Conservation (phyloP, 805 yeast species). For the Starmerella bacillaris region DNA sequence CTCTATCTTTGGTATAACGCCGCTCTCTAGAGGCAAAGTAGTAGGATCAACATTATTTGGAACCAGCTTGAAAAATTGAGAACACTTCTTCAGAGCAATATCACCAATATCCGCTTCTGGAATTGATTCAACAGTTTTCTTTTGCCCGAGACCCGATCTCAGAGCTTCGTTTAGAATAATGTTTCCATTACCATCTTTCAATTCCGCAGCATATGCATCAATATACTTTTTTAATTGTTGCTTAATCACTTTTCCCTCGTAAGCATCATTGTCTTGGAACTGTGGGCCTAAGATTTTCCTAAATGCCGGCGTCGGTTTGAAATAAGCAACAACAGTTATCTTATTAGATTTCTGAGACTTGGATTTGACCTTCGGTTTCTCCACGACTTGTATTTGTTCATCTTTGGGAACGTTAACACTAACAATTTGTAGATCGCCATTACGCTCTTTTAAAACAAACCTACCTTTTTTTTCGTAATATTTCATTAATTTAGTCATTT, state of each 20-base stretch:
- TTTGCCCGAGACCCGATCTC: conserved; percentile 27
- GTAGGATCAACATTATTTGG: conserved; percentile 28
- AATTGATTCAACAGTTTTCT: conserved; percentile 18
- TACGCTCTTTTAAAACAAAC: conserved; percentile 64
- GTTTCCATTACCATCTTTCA: conserved; percentile 26
- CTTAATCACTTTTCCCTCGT: conserved; percentile 32
- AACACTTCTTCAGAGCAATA: conserved; percentile 28
- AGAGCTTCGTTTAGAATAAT: conserved; percentile 41
- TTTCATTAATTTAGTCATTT: conserved; percentile 67
- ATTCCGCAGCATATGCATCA: too few relatives aligned
- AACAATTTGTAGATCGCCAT: conserved; percentile 48
- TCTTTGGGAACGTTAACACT: conserved; percentile 25
- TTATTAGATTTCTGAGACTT: conserved; percentile 4
- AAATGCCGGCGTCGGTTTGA: conserved; percentile 18
- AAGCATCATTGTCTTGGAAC: conserved; percentile 13
- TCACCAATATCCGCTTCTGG: conserved; percentile 21
- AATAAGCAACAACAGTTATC: conserved; percentile 17
- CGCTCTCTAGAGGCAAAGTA: conserved; percentile 33
- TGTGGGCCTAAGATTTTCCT: conserved; percentile 13
- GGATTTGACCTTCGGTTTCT: conserved; percentile 5
- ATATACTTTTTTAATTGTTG: conserved; percentile 40
- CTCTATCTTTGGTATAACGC: conserved; percentile 47
- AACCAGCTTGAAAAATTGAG: conserved; percentile 31
- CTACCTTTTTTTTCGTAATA: conserved; percentile 65
- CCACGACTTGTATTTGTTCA: conserved; percentile 4